A percentile compares a stretch with the other conserved stretches of the same genome.
Evolutionary conservation across 2,329 filamentous ascomycete genomes (phyloP).

Genomic region (Penicillium vulpinum): DNA sequence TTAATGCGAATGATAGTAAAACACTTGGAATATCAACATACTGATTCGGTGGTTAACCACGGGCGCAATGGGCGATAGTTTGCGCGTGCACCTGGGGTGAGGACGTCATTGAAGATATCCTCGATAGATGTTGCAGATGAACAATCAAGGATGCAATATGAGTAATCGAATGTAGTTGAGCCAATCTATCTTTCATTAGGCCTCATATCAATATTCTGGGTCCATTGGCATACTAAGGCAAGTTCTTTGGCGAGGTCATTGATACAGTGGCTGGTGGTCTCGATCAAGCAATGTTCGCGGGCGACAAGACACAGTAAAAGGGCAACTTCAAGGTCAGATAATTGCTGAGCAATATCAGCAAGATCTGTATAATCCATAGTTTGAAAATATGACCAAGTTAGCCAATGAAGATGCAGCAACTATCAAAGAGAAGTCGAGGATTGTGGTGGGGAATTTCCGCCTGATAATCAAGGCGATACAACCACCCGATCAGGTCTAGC

Average conservation of each 20-base stretch:
- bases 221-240: slow-evolving; percentile 56
- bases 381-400: slow-evolving; percentile 1
- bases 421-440: slow-evolving; percentile 13
- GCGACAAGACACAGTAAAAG: slow-evolving; percentile 76
- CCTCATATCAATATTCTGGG: background rate
- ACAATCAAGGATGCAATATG: slow-evolving; percentile 70
- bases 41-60: slow-evolving; percentile 22
- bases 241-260: slow-evolving; percentile 73
- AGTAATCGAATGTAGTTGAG: slow-evolving; percentile 69
- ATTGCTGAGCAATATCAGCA: slow-evolving; percentile 68
- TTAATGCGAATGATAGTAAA: background rate
- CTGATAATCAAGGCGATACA: slow-evolving; percentile 4
- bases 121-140: slow-evolving; percentile 72
- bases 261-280: slow-evolving; percentile 63
- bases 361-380: slow-evolving; percentile 64
- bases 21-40: slow-evolving; percentile 9
- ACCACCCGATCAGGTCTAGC: slow-evolving; percentile 13
- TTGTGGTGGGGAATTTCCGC: slow-evolving; percentile 1
- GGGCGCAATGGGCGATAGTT: slow-evolving; percentile 17
- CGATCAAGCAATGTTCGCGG: slow-evolving; percentile 84
- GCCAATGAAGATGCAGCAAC: slow-evolving; percentile 7
- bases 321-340: slow-evolving; percentile 87
- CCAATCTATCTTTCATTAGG: slow-evolving; percentile 55
- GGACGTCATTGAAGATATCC: slow-evolving; percentile 72
- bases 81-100: slow-evolving; percentile 44